Evolutionary conservation across 805 yeast genomes (phyloP).

Genomic region (Pichia thaimueangensis): DNA sequence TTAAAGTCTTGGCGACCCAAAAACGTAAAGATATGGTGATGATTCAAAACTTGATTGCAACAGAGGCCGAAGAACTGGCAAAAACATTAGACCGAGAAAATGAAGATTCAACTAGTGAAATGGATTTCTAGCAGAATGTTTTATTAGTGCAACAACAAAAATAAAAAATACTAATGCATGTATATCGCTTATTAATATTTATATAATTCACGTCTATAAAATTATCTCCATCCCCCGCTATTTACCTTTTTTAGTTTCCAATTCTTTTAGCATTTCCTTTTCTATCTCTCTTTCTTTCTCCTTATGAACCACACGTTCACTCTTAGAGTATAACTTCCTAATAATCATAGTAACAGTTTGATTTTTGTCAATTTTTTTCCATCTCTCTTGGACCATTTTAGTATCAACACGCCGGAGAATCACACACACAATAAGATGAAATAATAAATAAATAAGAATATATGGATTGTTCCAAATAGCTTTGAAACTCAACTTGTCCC

Average conservation of each 20-base stretch:
- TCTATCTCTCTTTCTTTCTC: not conserved
- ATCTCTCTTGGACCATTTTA: slow-evolving; percentile 22
- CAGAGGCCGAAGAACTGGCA: slow-evolving; percentile 19
- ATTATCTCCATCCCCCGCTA: too few relatives aligned
- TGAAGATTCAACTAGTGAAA: not conserved
- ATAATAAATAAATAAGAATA: slow-evolving; percentile 18
- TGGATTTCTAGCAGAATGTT: too few relatives aligned
- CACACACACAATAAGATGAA: slow-evolving; percentile 15
- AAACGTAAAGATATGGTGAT: slow-evolving; percentile 1
- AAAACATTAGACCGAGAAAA: slow-evolving; percentile 20
- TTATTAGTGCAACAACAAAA: not conserved
- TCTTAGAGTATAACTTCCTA: slow-evolving; percentile 17
- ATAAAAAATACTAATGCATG: not conserved
- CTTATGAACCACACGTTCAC: slow-evolving; percentile 8
- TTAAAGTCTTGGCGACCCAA: not conserved
- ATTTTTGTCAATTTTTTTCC: slow-evolving; percentile 27
- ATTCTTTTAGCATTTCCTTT: too few relatives aligned
- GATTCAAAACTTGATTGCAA: slow-evolving; percentile 5
- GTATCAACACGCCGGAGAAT: slow-evolving; percentile 15
- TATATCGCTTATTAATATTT: too few relatives aligned
- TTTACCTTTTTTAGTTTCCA: too few relatives aligned
- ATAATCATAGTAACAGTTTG: slow-evolving; percentile 21
- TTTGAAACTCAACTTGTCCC: slow-evolving; percentile 9
- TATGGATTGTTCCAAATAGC: slow-evolving; percentile 18
- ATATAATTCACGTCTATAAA: too few relatives aligned